Base-by-base conservation (phyloP, 2,329 filamentous ascomycete genomes). In the Phialophora macrospora region DNA sequence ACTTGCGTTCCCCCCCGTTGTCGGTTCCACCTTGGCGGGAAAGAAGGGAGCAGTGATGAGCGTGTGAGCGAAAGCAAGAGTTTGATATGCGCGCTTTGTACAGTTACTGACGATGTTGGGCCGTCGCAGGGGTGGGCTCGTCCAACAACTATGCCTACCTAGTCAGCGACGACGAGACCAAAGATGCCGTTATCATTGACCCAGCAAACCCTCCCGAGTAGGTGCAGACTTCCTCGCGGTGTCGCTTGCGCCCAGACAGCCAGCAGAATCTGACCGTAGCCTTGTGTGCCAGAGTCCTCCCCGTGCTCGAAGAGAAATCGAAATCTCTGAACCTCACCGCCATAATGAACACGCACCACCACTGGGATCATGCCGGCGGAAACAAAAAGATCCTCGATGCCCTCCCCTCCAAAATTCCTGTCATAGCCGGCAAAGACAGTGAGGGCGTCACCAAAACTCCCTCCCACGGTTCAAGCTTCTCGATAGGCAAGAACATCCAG, bases 281-380 rank as follows among this genome's bases (percentile, higher is more conserved):
- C 46, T 26, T 7, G 9, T 14, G 8, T 30, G 41, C 20, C 49
- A 65, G 66, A 71, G 68, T 69, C n/a, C 62, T 60, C 14, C 62
- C 68, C 28, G 58, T 68, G 14, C 79, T 99, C 60, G 11, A 46
- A 4, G 89, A 94, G 76, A 84, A 93, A 70, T 88, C 91, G 5
- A 80, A 87, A 48, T 80, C 82, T 24, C 92, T 97, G 75, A 93
- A 96, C 72, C 80, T 99, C 68, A 93, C 85, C 26, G 91, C 89
- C 57, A 96, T 99, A 75, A 88, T 98, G 74, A 99, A 99, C 76
- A 99, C 95, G 1, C 95, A 99, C 75, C 94, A 98, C 76, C 95
- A 99, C 77, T 90, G 89, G 83, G 95, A 99, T 72, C 95, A 99
- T 78, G 90, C 95, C 0, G 95, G 95, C 69, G 95, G 95, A 8